A percentile compares a stretch with the other conserved stretches of the same genome.
Conservation (phyloP, 768 basidiomycete species). For the Kockovaella imperatae region DNA sequence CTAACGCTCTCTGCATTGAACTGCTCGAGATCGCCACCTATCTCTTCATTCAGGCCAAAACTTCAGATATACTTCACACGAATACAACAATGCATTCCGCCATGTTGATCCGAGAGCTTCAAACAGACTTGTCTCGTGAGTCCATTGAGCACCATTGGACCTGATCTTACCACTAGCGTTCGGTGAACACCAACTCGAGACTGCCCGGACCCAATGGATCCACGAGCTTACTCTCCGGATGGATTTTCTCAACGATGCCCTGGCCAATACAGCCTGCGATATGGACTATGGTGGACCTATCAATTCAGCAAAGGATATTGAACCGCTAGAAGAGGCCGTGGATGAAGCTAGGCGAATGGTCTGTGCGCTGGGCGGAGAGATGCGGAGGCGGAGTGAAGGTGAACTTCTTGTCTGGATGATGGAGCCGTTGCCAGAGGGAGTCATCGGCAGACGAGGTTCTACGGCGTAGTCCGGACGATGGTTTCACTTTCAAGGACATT, state of each 20-base stretch:
- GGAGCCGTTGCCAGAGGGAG: not conserved
- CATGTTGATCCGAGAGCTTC: constrained; percentile 21
- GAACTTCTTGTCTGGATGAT: constrained; percentile 15
- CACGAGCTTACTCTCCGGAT: constrained; percentile 13
- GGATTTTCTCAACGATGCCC: constrained; percentile 4
- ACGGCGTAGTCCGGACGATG: not conserved
- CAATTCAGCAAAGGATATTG: constrained; percentile 10
- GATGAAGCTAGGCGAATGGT: constrained; percentile 33
- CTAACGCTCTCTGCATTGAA: not conserved
- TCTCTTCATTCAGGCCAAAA: not conserved
- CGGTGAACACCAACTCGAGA: constrained; percentile 16
- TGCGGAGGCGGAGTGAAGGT: constrained; percentile 27
- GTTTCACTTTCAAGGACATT: not conserved
- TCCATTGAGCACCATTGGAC: not conserved
- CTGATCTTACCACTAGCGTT: constrained; percentile 16
- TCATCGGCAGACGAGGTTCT: not conserved
- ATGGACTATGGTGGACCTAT: constrained; percentile 21
- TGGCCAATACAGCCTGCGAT: constrained; percentile 9
- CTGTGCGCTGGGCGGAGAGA: constrained; percentile 21
- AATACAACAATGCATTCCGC: constrained; percentile 10
- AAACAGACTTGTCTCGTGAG: constrained; percentile 24
- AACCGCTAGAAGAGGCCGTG: constrained; percentile 20
- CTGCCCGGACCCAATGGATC: constrained; percentile 25
- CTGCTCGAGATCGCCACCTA: not conserved
- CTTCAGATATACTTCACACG: too few species aligned